Base-by-base conservation (phyloP, 2,329 filamentous ascomycete species). In the Leptographium radiaticola region DNA sequence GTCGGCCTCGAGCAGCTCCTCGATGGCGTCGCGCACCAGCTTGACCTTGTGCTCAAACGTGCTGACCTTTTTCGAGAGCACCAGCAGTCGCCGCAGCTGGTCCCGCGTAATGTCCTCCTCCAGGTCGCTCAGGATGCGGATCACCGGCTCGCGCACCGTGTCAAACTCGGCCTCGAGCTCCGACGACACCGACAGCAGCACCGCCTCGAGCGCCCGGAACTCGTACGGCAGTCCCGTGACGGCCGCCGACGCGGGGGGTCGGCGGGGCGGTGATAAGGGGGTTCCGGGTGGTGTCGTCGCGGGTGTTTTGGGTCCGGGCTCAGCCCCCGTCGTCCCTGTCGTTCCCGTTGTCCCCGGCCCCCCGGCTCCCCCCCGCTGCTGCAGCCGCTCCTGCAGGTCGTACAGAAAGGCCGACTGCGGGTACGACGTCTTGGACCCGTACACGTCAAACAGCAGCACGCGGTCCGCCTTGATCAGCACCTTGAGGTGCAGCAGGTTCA, bases 331-430 rank as follows among this genome's bases (percentile, higher is more conserved):
- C n/a, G n/a, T n/a, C n/a, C n/a, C n/a, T 16, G 46, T 9, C 13
- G 20, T 12, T 1, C 13, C 20, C 20, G 18, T 20, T 25, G 48
- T 31, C 6, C 18, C 36, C 25, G 36, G 15, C 20, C 6, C n/a
- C 11, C n/a, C 20, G 1, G 47, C 39, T 4, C 44, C 13, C 38
- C 42, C 45, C 49, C 66, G 89, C 91, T 95, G 89, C 58, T 88
- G 84, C 46, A 98, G 74, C 66, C 95, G 95, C 13, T 88, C 88
- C 67, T 97, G 89, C 20, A 98, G 73, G 64, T 97, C 93, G 69
- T 97, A 96, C 81, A 98, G 95, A 71, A 98, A 98, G 15, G 93
- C 81, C 5, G 89, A 95, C 67, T 97, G 93, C 36, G 91, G 89
- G 64, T 96, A 95, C 0, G 89, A 94, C 61, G 94, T 89, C 56